A percentile compares a stretch with the other conserved stretches of the same genome.
phyloP scores from a whole-genome alignment of 176 grass and related monocot genomes.

The Secale cereale region DNA sequence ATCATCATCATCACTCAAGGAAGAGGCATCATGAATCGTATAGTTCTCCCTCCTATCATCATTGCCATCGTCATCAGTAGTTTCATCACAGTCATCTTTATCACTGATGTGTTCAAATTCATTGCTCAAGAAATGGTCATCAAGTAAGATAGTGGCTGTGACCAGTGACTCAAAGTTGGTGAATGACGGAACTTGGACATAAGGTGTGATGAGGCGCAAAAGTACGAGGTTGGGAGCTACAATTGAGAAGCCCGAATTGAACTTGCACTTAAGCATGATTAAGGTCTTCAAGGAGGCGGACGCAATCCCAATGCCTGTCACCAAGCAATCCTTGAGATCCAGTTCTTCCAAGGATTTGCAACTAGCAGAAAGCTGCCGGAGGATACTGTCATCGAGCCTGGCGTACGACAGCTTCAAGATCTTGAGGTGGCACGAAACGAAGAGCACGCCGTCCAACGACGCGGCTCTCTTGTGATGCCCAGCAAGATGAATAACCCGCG shows the following conservation, averaged over 20 bases:
- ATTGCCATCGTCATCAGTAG: background rate
- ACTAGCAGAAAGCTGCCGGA: background rate
- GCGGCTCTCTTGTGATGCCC: background rate
- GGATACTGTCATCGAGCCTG: background rate
- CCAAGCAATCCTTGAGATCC: background rate
- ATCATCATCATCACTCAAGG: background rate
- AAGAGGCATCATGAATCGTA: background rate
- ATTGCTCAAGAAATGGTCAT: slow-evolving; percentile 13
- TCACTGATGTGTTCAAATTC: slow-evolving; percentile 10
- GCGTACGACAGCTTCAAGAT: slow-evolving; percentile 2
- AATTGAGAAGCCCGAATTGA: background rate
- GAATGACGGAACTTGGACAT: background rate
- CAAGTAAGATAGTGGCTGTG: slow-evolving; percentile 19
- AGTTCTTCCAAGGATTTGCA: slow-evolving; percentile 32
- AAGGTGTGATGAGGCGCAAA: background rate
- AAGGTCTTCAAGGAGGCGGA: slow-evolving; percentile 16
- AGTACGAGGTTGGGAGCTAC: slow-evolving; percentile 14
- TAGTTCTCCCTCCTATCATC: background rate
- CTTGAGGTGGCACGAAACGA: slow-evolving; percentile 18
- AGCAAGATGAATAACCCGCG: slow-evolving; percentile 1
- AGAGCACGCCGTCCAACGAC: background rate
- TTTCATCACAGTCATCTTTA: slow-evolving; percentile 11
- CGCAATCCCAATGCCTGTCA: background rate
- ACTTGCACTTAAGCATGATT: slow-evolving; percentile 10
- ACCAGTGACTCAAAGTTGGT: background rate